A percentile compares a stretch with the other conserved stretches of the same genome.
Conservation (phyloP, 306 rosid species). For the Citrullus amarus region DNA sequence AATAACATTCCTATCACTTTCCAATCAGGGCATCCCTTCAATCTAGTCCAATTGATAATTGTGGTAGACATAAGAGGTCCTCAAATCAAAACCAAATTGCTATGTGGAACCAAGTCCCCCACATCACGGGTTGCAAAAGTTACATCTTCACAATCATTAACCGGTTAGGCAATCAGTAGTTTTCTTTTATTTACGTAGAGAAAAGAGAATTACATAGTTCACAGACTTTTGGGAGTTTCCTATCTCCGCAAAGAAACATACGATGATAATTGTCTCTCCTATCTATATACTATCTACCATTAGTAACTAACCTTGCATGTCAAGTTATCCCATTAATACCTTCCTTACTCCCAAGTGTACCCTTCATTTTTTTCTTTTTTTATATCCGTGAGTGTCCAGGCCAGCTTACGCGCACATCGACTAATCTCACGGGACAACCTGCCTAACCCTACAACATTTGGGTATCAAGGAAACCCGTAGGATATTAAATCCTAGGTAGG, state of each 20-base stretch:
- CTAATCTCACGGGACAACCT: too few relatives aligned
- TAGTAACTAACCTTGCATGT: background rate
- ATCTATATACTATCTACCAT: background rate
- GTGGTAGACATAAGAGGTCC: background rate
- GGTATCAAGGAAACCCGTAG: too few relatives aligned
- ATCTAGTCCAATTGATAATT: background rate
- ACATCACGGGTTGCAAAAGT: background rate
- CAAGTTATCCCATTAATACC: background rate
- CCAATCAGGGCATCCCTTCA: background rate
- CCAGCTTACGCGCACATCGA: too few relatives aligned
- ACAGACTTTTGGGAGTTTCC: background rate
- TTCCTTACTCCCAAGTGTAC: background rate
- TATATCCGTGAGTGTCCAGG: too few relatives aligned
- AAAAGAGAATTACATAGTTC: background rate
- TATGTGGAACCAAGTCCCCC: background rate
- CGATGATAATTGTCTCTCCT: background rate
- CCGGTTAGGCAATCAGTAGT: background rate
- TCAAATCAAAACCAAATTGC: background rate
- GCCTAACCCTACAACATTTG: too few relatives aligned
- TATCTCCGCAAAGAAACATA: background rate
- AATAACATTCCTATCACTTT: background rate
- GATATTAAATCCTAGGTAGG: too few relatives aligned
- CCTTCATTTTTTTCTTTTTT: too few relatives aligned
- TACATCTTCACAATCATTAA: background rate
- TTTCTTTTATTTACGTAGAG: background rate